phyloP scores from a whole-genome alignment of 1,284 basidiomycete species.

The Leucoagaricus sp. region DNA sequence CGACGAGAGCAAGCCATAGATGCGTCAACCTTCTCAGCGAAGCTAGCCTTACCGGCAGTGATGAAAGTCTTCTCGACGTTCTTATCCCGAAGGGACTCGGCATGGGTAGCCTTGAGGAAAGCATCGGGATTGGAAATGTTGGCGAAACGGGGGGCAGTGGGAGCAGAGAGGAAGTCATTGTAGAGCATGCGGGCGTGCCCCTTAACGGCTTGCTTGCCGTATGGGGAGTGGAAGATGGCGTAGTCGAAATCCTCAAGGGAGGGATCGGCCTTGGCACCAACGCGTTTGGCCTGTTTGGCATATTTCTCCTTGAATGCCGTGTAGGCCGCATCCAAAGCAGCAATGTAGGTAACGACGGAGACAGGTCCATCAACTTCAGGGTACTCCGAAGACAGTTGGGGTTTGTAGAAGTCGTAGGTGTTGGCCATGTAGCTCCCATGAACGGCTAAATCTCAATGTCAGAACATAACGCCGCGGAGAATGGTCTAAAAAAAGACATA shows the following conservation, averaged over 20 bases:
- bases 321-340: constrained; percentile 92
- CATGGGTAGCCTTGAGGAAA: constrained; percentile 67
- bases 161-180: constrained; percentile 90
- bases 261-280: constrained; percentile 49
- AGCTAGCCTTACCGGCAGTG: constrained; percentile 68
- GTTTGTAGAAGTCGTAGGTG: constrained; percentile 98
- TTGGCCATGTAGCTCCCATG: constrained; percentile 99
- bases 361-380: constrained; percentile 97
- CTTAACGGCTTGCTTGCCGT: constrained; percentile 98
- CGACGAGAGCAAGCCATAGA: constrained; percentile 83
- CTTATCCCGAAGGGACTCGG: constrained; percentile 88
- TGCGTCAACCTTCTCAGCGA: constrained; percentile 73
- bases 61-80: constrained; percentile 94
- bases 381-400: constrained; percentile 90
- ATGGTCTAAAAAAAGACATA: constrained; percentile 46
- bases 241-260: constrained; percentile 87
- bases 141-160: constrained; percentile 74
- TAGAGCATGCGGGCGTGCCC: constrained; percentile 91
- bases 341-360: constrained; percentile 94
- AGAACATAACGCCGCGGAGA: not conserved
- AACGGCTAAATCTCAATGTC: constrained; percentile 62
- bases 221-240: constrained; percentile 92
- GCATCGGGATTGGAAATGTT: constrained; percentile 71
- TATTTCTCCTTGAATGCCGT: constrained; percentile 85
- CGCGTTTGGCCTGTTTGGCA: constrained; percentile 61